Evolutionary conservation across 1,139 yeast species (phyloP).

Genomic region (Lodderomyces beijingensis): DNA sequence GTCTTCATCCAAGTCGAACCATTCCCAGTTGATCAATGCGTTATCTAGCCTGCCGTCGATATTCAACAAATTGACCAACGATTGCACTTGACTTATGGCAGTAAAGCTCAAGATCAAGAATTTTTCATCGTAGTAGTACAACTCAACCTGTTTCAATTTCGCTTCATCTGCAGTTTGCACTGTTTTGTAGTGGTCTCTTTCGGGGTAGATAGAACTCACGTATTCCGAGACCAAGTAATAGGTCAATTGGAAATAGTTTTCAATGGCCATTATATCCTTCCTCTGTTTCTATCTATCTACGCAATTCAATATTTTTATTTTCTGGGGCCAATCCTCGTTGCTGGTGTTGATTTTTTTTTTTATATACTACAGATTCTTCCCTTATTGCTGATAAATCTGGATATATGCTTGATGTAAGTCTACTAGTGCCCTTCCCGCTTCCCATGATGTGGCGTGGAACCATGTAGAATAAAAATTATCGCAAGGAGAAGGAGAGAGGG

Average conservation of each 20-base stretch:
- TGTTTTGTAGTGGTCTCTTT: slow-evolving; percentile 7
- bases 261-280: slow-evolving; percentile 13
- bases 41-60: slow-evolving; percentile 17
- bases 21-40: slow-evolving; percentile 24
- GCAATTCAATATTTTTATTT: too few relatives aligned
- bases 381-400: too few relatives aligned
- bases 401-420: too few relatives aligned
- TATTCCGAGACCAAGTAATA: slow-evolving; percentile 23
- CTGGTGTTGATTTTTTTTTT: too few relatives aligned
- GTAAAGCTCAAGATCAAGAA: slow-evolving; percentile 13
- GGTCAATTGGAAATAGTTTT: slow-evolving; percentile 24
- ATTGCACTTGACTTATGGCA: slow-evolving; percentile 11
- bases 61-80: slow-evolving; percentile 13
- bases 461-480: too few relatives aligned
- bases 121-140: slow-evolving; percentile 10
- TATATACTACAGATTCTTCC: too few relatives aligned
- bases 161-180: slow-evolving; percentile 9
- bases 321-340: too few relatives aligned
- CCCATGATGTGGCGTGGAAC: too few relatives aligned
- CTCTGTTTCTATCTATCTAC: too few relatives aligned
- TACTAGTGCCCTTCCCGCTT: too few relatives aligned
- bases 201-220: slow-evolving; percentile 17
- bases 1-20: slow-evolving; percentile 16
- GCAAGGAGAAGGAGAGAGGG: too few relatives aligned
- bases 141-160: slow-evolving; percentile 13